Conservation (phyloP, 140 eudicot genomes). For the Erigeron philadelphicus region DNA sequence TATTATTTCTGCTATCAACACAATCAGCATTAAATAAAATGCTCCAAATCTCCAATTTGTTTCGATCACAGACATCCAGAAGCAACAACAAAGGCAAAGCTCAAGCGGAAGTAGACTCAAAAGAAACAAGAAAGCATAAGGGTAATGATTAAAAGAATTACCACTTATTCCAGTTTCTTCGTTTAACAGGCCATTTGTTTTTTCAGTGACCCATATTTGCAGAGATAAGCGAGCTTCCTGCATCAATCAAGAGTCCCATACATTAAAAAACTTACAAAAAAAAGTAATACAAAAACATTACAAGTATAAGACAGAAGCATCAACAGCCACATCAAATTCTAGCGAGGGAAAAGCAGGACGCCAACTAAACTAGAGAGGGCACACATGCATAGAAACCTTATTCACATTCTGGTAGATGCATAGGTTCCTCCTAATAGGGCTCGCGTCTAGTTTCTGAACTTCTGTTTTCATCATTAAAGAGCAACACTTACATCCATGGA, state of each 20-base stretch:
- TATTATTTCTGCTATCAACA: too few relatives aligned
- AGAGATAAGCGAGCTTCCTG: constrained; percentile 88
- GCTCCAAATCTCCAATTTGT: neutral
- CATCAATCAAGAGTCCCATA: constrained; percentile 25
- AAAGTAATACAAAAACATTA: too few relatives aligned
- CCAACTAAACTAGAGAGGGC: neutral
- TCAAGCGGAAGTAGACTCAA: constrained; percentile 3
- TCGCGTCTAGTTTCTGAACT: constrained; percentile 4
- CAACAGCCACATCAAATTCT: constrained; percentile 12
- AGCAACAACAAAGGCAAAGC: constrained; percentile 11
- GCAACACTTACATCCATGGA: too few relatives aligned
- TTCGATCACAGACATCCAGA: neutral
- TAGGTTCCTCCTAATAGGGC: constrained; percentile 1
- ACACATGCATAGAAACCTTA: constrained; percentile 2
- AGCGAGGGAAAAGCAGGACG: constrained; percentile 13
- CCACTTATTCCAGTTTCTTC: constrained; percentile 62
- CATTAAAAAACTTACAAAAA: neutral
- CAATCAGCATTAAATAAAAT: too few relatives aligned
- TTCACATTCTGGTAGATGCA: constrained; percentile 16
- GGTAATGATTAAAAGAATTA: constrained; percentile 28
- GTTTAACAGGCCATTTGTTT: constrained; percentile 55
- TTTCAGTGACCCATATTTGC: constrained; percentile 91
- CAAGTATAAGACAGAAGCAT: constrained; percentile 13
- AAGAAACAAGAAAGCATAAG: constrained; percentile 11
- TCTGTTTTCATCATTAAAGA: neutral